A percentile compares a stretch with the other conserved stretches of the same genome.
Conservation (phyloP, 768 basidiomycete genomes). For the Mycena metata region DNA sequence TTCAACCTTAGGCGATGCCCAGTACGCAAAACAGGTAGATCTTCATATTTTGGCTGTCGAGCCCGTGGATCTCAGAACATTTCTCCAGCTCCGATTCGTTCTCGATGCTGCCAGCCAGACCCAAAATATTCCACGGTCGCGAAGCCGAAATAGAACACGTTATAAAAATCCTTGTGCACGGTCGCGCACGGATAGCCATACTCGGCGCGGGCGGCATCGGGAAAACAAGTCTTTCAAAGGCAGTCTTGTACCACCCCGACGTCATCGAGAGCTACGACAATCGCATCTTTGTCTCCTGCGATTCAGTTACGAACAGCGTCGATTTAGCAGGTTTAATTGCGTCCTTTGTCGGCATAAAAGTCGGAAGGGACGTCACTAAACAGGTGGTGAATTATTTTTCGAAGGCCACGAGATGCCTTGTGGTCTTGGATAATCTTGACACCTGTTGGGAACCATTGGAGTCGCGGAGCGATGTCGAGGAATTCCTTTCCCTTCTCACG, state of each 20-base stretch:
- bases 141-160: conserved; percentile 4
- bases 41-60: too few species aligned
- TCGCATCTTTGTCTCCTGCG: not conserved
- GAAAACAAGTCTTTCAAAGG: conserved; percentile 17
- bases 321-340: not conserved
- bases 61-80: not conserved
- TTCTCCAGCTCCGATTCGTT: conserved; percentile 19
- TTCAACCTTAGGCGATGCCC: not conserved
- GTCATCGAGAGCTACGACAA: not conserved
- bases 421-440: not conserved
- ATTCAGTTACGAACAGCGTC: not conserved
- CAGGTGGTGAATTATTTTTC: not conserved
- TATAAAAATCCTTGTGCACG: not conserved
- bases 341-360: not conserved
- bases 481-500: not conserved
- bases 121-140: conserved; percentile 28
- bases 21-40: not conserved
- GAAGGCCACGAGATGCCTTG: not conserved
- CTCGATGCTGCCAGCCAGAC: conserved; percentile 11
- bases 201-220: conserved; percentile 3
- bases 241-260: conserved; percentile 15
- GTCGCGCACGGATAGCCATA: not conserved
- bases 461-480: not conserved
- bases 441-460: not conserved
- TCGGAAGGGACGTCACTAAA: not conserved